Evolutionary conservation across 2,329 filamentous ascomycete genomes (phyloP).

Genomic region (Colletotrichum sp.): DNA sequence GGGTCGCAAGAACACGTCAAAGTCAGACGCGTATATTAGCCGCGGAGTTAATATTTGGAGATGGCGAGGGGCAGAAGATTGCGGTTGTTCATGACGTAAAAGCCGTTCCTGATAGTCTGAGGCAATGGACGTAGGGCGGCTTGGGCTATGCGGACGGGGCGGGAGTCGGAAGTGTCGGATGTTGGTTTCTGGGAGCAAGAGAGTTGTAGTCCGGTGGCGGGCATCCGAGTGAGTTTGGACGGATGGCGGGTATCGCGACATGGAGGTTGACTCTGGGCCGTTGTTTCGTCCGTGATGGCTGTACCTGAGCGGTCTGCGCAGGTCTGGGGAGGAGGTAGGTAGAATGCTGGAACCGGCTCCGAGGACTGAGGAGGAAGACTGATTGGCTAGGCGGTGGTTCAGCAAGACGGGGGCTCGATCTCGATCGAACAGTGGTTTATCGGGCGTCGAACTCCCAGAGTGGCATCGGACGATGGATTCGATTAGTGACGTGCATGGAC

Average conservation of each 20-base stretch:
- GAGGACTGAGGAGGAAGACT: background rate
- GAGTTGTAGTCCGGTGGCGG: background rate
- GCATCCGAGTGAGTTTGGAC: background rate
- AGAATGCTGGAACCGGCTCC: background rate
- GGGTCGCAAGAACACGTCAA: background rate
- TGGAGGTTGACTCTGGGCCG: background rate
- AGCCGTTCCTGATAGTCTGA: background rate
- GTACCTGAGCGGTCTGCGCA: background rate
- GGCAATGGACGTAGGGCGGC: background rate
- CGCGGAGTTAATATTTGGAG: background rate
- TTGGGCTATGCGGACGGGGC: background rate
- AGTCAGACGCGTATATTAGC: background rate
- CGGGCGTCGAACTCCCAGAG: background rate
- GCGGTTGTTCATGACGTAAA: background rate
- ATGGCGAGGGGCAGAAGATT: background rate
- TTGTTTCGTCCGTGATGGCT: background rate
- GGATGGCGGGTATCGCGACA: background rate
- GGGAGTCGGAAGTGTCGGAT: slow-evolving; percentile 16
- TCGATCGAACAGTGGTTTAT: background rate
- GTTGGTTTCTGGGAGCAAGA: slow-evolving; percentile 4
- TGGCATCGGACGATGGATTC: slow-evolving; percentile 13
- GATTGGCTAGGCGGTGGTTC: background rate
- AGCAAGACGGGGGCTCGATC: slow-evolving; percentile 1
- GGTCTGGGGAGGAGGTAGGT: background rate
- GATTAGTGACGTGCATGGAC: slow-evolving; percentile 14